Evolutionary conservation across 2,329 filamentous ascomycete species (phyloP).

Genomic region (Colletotrichum musicola): DNA sequence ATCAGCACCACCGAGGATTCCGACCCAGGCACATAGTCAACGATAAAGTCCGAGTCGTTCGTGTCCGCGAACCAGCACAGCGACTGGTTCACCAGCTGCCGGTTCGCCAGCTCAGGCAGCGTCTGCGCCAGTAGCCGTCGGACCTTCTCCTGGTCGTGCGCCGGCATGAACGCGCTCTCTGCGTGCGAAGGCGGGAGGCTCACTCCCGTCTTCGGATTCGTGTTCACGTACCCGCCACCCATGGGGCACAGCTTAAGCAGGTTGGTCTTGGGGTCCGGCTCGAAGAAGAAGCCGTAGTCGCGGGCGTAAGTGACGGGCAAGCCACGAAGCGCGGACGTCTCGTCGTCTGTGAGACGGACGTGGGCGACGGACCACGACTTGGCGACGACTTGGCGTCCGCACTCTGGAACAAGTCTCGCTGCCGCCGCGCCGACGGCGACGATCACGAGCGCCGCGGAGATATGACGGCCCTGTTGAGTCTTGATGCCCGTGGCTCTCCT

Average conservation of each 20-base stretch:
- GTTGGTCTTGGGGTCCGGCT: slow-evolving; percentile 69
- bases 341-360: slow-evolving; percentile 66
- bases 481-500: slow-evolving; percentile 14
- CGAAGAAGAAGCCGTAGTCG: slow-evolving; percentile 75
- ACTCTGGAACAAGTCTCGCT: slow-evolving; percentile 59
- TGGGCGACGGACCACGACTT: slow-evolving; percentile 72
- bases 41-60: slow-evolving; percentile 69
- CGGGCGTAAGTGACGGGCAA: slow-evolving; percentile 72
- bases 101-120: slow-evolving; percentile 63
- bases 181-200: slow-evolving; percentile 46
- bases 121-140: slow-evolving; percentile 64
- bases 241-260: slow-evolving; percentile 72
- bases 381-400: slow-evolving; percentile 64
- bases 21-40: slow-evolving; percentile 68
- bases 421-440: slow-evolving; percentile 65
- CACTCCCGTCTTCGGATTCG: slow-evolving; percentile 45
- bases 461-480: slow-evolving; percentile 38
- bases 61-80: slow-evolving; percentile 77
- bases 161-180: slow-evolving; percentile 63
- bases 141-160: slow-evolving; percentile 64
- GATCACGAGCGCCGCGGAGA: slow-evolving; percentile 53
- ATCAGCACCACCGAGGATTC: slow-evolving; percentile 60
- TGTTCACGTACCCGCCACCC: slow-evolving; percentile 68
- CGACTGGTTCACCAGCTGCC: slow-evolving; percentile 67
- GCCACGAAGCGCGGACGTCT: slow-evolving; percentile 65